Base-by-base conservation (phyloP, 331 rosid species). In the Telfairia occidentalis region DNA sequence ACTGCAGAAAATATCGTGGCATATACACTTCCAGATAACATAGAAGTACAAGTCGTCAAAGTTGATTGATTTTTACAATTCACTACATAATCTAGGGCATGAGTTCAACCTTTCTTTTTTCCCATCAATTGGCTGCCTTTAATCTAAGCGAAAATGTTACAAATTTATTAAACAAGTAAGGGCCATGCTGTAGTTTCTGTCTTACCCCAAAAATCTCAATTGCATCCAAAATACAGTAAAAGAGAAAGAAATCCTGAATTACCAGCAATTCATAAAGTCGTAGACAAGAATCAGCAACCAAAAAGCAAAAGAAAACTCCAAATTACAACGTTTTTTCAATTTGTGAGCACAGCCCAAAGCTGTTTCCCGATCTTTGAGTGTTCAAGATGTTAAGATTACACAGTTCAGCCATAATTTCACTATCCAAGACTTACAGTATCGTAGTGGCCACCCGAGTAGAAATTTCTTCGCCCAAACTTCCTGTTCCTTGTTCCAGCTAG, bases 351-450 rank as follows among this genome's bases (percentile, higher is more conserved):
- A 76, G 85, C 88, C 85, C 58, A 12, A 16, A 71, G 42, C 24
- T 49, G 7, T 30, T 46, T 48, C 76, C 76, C 73, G 52, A 49
- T 49, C 46, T 72, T 35, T 2, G 11, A 11, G 23, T 18, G 8
- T n/a, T 16, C 13, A 50, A 83, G 57, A 84, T 81, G 38, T 58
- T 72, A 79, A 81, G 76, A 80, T 82, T 37, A 16, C 2, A 73
- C 21, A 50, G 30, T 82, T 81, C 73, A 34, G 70, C 71, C 76
- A 26, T 2, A 73, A 73, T 19, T 53, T 50, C 35, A 73, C 1
- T 52, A 53, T 38, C 59, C 52, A 59, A 71, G 46, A 78, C 76
- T 78, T 79, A 71, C 81, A 77, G 84, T 69, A 40, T 76, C 76
- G 32, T 69, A 76, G 74, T 53, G 73, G 78, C 18, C 26, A 48